Evolutionary conservation across 2,329 filamentous ascomycete genomes (phyloP).

Genomic region (Apiospora saccharicola): DNA sequence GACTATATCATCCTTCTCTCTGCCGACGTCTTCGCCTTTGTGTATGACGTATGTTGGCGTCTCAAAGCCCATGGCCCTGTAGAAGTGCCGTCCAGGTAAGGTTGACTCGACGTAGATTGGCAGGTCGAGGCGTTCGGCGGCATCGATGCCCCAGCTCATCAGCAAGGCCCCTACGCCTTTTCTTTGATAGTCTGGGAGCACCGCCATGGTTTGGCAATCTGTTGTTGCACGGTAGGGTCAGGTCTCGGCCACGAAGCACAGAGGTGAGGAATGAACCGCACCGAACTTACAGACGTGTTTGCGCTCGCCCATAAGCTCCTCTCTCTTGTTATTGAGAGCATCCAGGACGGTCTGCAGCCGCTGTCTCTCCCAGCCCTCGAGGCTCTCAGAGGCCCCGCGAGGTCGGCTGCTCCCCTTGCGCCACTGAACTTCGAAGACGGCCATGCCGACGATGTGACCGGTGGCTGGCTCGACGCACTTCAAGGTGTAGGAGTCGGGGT

Average conservation of each 20-base stretch:
- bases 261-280: not conserved
- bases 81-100: slow-evolving; percentile 30
- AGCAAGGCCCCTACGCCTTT: slow-evolving; percentile 34
- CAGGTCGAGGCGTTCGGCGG: slow-evolving; percentile 34
- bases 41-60: slow-evolving; percentile 34
- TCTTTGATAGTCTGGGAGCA: slow-evolving; percentile 36
- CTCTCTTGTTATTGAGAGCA: slow-evolving; percentile 36
- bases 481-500: slow-evolving; percentile 32
- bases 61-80: slow-evolving; percentile 34
- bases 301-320: slow-evolving; percentile 36
- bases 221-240: slow-evolving; percentile 25
- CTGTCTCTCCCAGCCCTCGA: slow-evolving; percentile 34
- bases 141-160: slow-evolving; percentile 35
- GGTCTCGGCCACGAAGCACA: not conserved
- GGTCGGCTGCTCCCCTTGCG: slow-evolving; percentile 30
- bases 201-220: slow-evolving; percentile 37
- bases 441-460: slow-evolving; percentile 38
- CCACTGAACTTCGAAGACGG: slow-evolving; percentile 39
- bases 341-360: slow-evolving; percentile 33
- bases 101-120: slow-evolving; percentile 38
- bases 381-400: slow-evolving; percentile 32
- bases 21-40: slow-evolving; percentile 33
- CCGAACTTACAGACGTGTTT: slow-evolving; percentile 37
- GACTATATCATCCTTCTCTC: slow-evolving; percentile 32
- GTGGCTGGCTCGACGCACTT: slow-evolving; percentile 38